These are phyloP conservation scores for Excoecaria cochinchinensis DNA, from an alignment of 345 rosid species.

Conservation along the genomic window DNA sequence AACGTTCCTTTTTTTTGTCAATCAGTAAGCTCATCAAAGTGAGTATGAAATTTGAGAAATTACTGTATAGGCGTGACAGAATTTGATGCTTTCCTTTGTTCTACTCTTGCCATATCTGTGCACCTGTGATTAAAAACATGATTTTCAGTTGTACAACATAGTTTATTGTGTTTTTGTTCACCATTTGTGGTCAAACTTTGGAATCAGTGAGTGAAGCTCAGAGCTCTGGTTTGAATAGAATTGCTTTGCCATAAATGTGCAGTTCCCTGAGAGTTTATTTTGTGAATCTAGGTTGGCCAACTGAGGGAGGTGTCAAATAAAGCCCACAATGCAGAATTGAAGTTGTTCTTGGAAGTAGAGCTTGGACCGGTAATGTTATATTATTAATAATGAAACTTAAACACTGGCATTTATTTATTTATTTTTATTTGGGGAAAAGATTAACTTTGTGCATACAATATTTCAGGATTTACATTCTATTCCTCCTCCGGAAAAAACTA, in stretches of 20 bases:
- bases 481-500: conserved; percentile 59
- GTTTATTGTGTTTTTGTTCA: background rate
- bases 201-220: background rate
- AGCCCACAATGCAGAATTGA: conserved; percentile 73
- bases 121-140: background rate
- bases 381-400: conserved; percentile 3
- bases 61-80: background rate
- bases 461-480: conserved; percentile 70
- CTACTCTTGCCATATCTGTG: background rate
- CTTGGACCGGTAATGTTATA: conserved; percentile 57
- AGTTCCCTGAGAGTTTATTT: background rate
- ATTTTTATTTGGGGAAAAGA: background rate
- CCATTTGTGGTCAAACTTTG: background rate
- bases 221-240: background rate
- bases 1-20: background rate
- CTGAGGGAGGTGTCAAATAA: conserved; percentile 82
- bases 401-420: background rate
- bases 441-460: background rate
- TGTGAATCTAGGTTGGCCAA: conserved; percentile 72
- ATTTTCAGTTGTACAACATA: background rate
- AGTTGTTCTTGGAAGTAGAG: conserved; percentile 87
- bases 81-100: background rate
- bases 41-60: background rate
- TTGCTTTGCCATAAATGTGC: background rate
- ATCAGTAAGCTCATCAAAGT: background rate